A percentile compares a stretch with the other conserved stretches of the same genome.
Evolutionary conservation across 192 early-diverging fungal species (phyloP).

Genomic region (Gaertneriomyces semiglobifer): DNA sequence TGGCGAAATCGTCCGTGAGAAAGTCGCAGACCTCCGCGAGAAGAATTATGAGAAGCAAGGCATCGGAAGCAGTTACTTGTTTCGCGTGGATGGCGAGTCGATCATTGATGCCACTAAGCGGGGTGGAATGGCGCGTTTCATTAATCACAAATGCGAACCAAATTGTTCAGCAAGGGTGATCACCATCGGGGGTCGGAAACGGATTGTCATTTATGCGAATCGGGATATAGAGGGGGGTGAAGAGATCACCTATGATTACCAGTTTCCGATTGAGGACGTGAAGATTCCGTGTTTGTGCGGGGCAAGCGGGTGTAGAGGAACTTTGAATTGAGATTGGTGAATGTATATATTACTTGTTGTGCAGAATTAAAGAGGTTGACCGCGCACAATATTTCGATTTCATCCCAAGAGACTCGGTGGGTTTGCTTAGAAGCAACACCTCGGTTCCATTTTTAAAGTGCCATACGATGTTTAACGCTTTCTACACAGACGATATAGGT

Average conservation of each 20-base stretch:
- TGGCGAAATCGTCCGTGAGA: constrained; percentile 91
- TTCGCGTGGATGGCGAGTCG: constrained; percentile 90
- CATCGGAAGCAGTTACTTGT: constrained; percentile 90
- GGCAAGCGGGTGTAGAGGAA: constrained; percentile 47
- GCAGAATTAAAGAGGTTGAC: no score
- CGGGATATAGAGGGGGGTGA: constrained; percentile 89
- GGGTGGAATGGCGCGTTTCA: constrained; percentile 96
- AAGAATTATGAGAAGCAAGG: constrained; percentile 89
- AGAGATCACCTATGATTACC: constrained; percentile 99
- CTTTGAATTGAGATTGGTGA: constrained; percentile 13
- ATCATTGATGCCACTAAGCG: constrained; percentile 97
- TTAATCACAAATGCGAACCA: constrained; percentile 98
- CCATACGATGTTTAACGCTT: no score
- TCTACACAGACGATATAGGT: no score
- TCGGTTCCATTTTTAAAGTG: no score
- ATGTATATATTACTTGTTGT: no score
- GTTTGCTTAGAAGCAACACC: no score
- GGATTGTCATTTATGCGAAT: constrained; percentile 98
- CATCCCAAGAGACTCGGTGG: no score
- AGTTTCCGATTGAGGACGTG: constrained; percentile 85
- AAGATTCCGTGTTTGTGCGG: constrained; percentile 99
- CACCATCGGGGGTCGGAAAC: constrained; percentile 84
- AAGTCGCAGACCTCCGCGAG: constrained; percentile 90
- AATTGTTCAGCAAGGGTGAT: constrained; percentile 97
- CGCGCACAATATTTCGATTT: no score